Base-by-base conservation (phyloP, 306 rosid species). In the Cicer bijugum region DNA sequence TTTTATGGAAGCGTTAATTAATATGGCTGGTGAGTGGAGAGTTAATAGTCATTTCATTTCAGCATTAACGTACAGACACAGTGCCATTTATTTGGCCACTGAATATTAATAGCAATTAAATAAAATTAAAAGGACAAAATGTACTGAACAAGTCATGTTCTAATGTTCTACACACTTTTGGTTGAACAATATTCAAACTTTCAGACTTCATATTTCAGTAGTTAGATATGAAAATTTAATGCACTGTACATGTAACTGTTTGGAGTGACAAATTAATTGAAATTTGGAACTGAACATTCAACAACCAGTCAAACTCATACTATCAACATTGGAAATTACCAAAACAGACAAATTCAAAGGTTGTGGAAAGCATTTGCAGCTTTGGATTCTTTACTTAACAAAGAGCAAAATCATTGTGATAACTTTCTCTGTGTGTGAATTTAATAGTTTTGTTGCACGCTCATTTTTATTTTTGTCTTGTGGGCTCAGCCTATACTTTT, bases 381-480 rank as follows among this genome's bases (percentile, higher is more conserved):
- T 75, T 93, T 80, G 97, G 96, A 91, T 91, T 88, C 97, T 88
- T 84, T 84, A 82, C 75, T 73, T 38, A 17, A 44, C 91, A 78
- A 82, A 82, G 84, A 75, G 77, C 79, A 87, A 79, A 81, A 83
- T 85, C 75, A 76, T 82, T 62, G 51, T 79, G 19, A 39, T 45
- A 64, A 64, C 56, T 64, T 56, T 35, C 67, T 80, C 76, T 28
- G 16, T 67, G 77, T 63, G 68, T 67, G 85, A 84, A 85, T 78
- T 87, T 83, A 87, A 47, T 82, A 85, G 63, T 50, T 62, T 58
- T 69, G 12, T 64, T 75, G 85, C 89, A 72, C 74, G 81, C 83
- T 82, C 28, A 59, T 84, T 66, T 83, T 67, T 78, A 28, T 52
- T 80, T 84, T 66, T 86, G 85, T 67, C 80, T 82, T 62, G 98